Percentiles rank a stretch among this genome's conserved stretches.
These are phyloP conservation scores for Escovopsis sp. DNA, from an alignment of 2,329 filamentous ascomycete species.

Conservation along the genomic window DNA sequence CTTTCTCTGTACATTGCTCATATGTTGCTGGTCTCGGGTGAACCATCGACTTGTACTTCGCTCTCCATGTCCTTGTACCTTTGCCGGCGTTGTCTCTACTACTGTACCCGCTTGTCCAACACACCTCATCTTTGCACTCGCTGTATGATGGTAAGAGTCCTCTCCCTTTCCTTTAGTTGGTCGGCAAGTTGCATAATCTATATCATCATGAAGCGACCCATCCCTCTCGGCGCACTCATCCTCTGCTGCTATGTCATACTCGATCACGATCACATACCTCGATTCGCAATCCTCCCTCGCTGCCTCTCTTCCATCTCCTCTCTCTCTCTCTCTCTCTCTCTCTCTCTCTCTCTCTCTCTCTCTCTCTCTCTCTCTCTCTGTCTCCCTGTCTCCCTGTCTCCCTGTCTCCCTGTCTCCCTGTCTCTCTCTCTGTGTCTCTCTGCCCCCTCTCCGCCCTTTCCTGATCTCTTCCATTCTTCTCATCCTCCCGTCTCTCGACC, in stretches of 20 bases:
- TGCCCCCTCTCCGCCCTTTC: constrained; percentile 11
- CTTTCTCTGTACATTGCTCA: constrained; percentile 12
- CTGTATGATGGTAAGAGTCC: constrained; percentile 33
- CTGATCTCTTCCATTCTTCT: not conserved
- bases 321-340: no score
- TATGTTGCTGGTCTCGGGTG: constrained; percentile 19
- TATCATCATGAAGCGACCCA: constrained; percentile 23
- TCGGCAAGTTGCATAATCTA: constrained; percentile 30
- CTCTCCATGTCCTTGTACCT: constrained; percentile 24
- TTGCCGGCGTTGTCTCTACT: constrained; percentile 16
- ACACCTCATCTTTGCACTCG: constrained; percentile 23
- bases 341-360: no score
- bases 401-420: no score
- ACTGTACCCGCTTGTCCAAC: constrained; percentile 20
- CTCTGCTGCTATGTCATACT: constrained; percentile 6
- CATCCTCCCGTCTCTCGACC: not conserved
- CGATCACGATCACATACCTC: constrained; percentile 12
- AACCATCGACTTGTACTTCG: constrained; percentile 18
- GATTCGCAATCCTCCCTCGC: constrained; percentile 9
- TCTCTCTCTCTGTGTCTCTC: constrained; percentile 1
- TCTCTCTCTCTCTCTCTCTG: no score
- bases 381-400: no score
- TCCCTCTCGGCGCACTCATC: constrained; percentile 11
- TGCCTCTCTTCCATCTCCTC: not conserved
- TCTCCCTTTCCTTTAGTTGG: constrained; percentile 20